phyloP scores from a whole-genome alignment of 192 early-diverging fungal genomes.

The Backusella circina region DNA sequence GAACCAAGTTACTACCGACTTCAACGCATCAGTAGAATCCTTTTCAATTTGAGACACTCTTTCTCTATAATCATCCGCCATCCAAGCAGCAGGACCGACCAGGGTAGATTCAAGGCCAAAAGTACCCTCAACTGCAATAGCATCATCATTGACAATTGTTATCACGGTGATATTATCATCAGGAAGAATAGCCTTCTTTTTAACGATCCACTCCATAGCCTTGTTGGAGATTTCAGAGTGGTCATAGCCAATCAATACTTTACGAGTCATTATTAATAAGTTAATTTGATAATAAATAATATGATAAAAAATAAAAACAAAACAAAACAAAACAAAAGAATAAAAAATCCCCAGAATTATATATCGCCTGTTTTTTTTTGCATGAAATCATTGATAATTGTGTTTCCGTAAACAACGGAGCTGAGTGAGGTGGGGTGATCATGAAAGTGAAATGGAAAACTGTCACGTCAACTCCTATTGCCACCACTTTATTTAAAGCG shows the following conservation, averaged over 20 bases:
- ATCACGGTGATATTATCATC: constrained; percentile 10
- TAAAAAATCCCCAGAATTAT: not conserved
- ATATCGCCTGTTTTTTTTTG: not conserved
- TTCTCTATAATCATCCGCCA: constrained; percentile 13
- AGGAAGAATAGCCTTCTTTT: constrained; percentile 4
- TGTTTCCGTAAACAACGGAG: not conserved
- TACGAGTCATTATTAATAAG: constrained; percentile 5
- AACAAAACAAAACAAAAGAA: not conserved
- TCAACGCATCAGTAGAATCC: constrained; percentile 10
- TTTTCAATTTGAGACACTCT: constrained; percentile 20
- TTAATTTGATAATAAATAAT: not conserved
- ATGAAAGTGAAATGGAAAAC: not conserved
- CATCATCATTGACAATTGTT: constrained; percentile 21
- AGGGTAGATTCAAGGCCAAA: constrained; percentile 10
- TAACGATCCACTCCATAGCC: constrained; percentile 19
- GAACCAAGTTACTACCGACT: constrained; percentile 10
- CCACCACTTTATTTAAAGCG: not conserved
- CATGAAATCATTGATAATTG: not conserved
- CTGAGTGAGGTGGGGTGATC: not conserved
- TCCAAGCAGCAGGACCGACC: constrained; percentile 11
- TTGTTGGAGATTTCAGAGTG: constrained; percentile 1
- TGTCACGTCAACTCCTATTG: not conserved
- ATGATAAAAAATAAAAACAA: not conserved
- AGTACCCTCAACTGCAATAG: constrained; percentile 17
- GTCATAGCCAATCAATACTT: constrained; percentile 20